A percentile compares a stretch with the other conserved stretches of the same genome.
phyloP scores from a whole-genome alignment of 1,139 yeast species.

The Pichia inconspicua region DNA sequence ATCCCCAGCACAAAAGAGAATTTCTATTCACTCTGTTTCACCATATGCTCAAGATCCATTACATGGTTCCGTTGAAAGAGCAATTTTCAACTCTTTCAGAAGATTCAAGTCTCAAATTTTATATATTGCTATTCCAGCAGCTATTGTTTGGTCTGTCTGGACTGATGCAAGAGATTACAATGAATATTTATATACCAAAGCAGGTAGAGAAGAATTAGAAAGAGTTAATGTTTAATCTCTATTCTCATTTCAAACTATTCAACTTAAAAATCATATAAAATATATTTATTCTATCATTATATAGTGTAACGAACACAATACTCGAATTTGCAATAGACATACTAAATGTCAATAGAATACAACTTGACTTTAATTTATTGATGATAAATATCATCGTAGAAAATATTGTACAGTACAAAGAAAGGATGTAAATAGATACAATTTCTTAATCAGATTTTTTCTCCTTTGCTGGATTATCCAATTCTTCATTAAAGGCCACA shows the following conservation, averaged over 20 bases:
- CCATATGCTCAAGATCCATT: conserved; percentile 92
- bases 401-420: background rate
- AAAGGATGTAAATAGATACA: background rate
- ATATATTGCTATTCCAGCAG: conserved; percentile 70
- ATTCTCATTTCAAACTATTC: background rate
- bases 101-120: conserved; percentile 84
- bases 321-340: background rate
- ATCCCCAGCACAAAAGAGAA: conserved; percentile 81
- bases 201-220: conserved; percentile 89
- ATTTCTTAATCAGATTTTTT: conserved; percentile 22
- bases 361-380: background rate
- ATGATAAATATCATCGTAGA: background rate
- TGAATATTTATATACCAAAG: conserved; percentile 93
- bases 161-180: conserved; percentile 83
- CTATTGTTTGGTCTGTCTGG: conserved; percentile 83
- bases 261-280: background rate
- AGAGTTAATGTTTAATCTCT: conserved; percentile 55
- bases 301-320: background rate
- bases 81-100: conserved; percentile 90
- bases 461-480: conserved; percentile 34
- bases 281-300: background rate
- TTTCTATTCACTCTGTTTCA: conserved; percentile 81
- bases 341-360: too few relatives aligned
- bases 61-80: conserved; percentile 77
- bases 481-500: conserved; percentile 79